Base-by-base conservation (phyloP, 805 yeast genomes). In the Candida sithepensis region DNA sequence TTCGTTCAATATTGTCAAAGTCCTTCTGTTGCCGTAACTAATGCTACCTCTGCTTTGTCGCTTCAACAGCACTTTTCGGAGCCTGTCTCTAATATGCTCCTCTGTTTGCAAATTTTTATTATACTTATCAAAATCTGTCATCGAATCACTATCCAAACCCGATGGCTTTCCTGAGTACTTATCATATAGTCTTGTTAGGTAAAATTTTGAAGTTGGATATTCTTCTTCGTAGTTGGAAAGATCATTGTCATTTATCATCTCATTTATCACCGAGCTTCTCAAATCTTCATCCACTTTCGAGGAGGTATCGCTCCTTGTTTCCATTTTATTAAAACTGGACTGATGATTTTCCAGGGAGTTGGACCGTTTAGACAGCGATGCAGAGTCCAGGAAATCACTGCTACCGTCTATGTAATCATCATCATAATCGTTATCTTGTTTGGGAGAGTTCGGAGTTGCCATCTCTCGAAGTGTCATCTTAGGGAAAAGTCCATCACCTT, bases 81-180 rank as follows among this genome's bases (percentile, higher is more conserved):
- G 40, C 32, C 52, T 62, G 14, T 50, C 45, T 30, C 54, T 50
- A 3, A 67, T 53, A 19, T 38, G 45, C 9, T 63, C 61, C 37
- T 68, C 71, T 23, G 54, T 48, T 26, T 43, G 41, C 1, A 67
- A 48, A 20, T 50, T 45, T 12, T 41, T 50, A 34, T 63, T 59
- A 45, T 68, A 68, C 14, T 48, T 52, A 16, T 58, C 61, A 49
- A 66, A 68, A 41, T 68, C 71, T 1, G 59, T 48, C 9, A 52
- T 38, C 7, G 53, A 52, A 7, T 44, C 46, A 9, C 28, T 18
- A n/a, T 47, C 32, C 14, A 10, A 28, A 3, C 38, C 43, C 7
- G 22, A 13, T 2, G 28, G 18, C 2, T 33, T 45, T 21, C 42
- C 41, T 1, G 46, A 41, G 37, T 53, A 55, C 14, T 49, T 52